Percentiles rank a stretch among this genome's conserved stretches.
Conservation (phyloP, 805 yeast genomes). For the Yamadazyma philogaea region DNA sequence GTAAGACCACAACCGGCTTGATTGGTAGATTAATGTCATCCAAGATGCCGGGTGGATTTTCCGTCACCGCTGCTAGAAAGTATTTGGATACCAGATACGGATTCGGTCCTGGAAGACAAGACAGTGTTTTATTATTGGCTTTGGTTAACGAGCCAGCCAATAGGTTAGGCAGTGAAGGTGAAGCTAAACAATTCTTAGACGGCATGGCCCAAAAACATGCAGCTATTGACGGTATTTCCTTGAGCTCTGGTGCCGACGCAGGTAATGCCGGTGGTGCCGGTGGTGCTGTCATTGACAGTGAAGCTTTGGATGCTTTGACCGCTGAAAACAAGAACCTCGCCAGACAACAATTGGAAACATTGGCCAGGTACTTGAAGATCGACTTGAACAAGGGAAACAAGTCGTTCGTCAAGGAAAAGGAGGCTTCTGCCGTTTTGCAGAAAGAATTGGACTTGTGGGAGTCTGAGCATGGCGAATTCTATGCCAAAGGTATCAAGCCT, state of each 20-base stretch:
- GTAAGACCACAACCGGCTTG: slow-evolving; percentile 88
- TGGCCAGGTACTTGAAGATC: slow-evolving; percentile 91
- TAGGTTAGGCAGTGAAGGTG: slow-evolving; percentile 82
- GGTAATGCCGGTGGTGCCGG: slow-evolving; percentile 57
- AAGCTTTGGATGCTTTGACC: slow-evolving; percentile 83
- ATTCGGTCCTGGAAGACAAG: slow-evolving; percentile 91
- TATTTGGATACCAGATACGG: slow-evolving; percentile 93
- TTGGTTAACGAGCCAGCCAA: slow-evolving; percentile 87
- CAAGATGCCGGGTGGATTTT: slow-evolving; percentile 99
- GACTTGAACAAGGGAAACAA: slow-evolving; percentile 91
- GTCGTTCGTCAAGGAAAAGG: slow-evolving; percentile 76
- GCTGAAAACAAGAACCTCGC: slow-evolving; percentile 70
- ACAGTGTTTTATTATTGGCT: slow-evolving; percentile 77
- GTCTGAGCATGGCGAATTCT: slow-evolving; percentile 81
- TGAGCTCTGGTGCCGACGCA: slow-evolving; percentile 64
- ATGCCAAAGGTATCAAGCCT: slow-evolving; percentile 88
- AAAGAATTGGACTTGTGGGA: slow-evolving; percentile 89
- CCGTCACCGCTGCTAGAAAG: slow-evolving; percentile 87
- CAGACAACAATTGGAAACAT: slow-evolving; percentile 78
- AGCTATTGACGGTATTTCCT: slow-evolving; percentile 70
- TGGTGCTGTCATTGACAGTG: slow-evolving; percentile 89
- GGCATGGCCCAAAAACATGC: slow-evolving; percentile 82
- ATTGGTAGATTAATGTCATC: slow-evolving; percentile 90
- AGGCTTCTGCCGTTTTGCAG: slow-evolving; percentile 79
- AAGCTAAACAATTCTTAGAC: slow-evolving; percentile 89